A percentile compares a stretch with the other conserved stretches of the same genome.
phyloP scores from a whole-genome alignment of 2,329 filamentous ascomycete genomes.

The Ophiostoma novo-ulmi region DNA sequence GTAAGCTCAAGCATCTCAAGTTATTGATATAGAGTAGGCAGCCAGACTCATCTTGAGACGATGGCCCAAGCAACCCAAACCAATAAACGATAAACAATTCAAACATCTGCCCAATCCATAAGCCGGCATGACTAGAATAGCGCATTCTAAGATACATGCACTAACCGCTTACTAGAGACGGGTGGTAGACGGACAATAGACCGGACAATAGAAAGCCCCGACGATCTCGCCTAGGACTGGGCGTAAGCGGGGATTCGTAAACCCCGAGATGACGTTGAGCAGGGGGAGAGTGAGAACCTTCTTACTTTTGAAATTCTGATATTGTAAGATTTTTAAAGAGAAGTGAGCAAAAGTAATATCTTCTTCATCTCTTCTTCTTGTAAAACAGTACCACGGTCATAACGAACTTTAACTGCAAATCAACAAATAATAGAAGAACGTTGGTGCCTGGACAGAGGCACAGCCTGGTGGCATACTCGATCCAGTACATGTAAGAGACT shows the following conservation, averaged over 20 bases:
- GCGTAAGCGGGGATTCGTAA: neutral
- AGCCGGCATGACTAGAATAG: neutral
- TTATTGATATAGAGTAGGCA: too few relatives aligned
- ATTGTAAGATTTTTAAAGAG: neutral
- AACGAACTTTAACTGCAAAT: neutral
- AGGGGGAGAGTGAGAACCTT: neutral
- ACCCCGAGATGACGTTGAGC: neutral
- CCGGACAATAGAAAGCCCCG: conserved; percentile 1
- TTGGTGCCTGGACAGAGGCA: neutral
- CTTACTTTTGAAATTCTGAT: neutral
- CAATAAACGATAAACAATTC: neutral
- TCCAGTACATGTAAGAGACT: neutral
- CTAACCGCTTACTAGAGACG: neutral
- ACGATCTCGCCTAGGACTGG: neutral
- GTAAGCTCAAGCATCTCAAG: too few relatives aligned
- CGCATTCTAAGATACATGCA: neutral
- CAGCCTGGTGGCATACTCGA: neutral
- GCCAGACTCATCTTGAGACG: too few relatives aligned
- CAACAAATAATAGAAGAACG: neutral
- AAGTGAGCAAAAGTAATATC: neutral
- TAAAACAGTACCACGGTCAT: neutral
- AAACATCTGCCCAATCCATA: neutral
- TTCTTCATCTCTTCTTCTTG: neutral
- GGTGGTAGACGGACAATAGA: neutral
- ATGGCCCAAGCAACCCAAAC: too few relatives aligned